Percentiles rank a stretch among this genome's conserved stretches.
phyloP scores from a whole-genome alignment of 78 protist genomes.

The Emiliania huxleyi region DNA sequence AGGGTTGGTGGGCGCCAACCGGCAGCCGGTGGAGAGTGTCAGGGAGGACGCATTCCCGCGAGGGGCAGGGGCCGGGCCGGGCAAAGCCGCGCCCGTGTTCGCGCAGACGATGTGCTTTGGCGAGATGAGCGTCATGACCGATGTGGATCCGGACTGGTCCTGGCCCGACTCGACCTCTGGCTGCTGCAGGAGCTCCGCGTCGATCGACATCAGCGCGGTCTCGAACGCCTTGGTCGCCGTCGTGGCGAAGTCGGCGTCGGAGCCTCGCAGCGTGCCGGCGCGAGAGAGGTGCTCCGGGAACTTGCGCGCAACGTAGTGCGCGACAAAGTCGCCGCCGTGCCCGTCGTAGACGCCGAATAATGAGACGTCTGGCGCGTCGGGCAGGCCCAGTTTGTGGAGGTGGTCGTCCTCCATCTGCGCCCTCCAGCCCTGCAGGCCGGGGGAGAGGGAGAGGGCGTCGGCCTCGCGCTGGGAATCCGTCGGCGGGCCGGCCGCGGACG shows the following conservation, averaged over 20 bases:
- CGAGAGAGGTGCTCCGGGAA: not conserved
- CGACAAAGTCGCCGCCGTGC: not conserved
- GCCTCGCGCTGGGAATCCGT: too few species aligned
- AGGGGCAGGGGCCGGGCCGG: too few species aligned
- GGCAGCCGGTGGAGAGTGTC: too few species aligned
- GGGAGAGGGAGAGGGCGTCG: too few species aligned
- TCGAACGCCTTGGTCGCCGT: not conserved
- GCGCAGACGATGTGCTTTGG: constrained; percentile 21
- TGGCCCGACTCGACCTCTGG: not conserved
- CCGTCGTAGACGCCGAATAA: constrained; percentile 3
- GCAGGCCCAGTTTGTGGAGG: not conserved
- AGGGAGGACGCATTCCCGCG: too few species aligned
- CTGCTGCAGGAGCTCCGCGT: not conserved
- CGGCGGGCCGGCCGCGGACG: too few species aligned
- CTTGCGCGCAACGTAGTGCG: not conserved
- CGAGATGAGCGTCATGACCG: not conserved
- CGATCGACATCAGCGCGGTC: not conserved
- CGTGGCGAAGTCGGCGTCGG: not conserved
- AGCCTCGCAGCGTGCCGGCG: too few species aligned
- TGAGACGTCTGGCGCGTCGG: not conserved
- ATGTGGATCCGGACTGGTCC: not conserved
- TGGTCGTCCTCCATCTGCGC: constrained; percentile 37
- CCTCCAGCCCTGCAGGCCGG: constrained; percentile 4
- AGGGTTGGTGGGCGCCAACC: too few species aligned
- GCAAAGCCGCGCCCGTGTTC: constrained; percentile 62